phyloP scores from a whole-genome alignment of 2,329 filamentous ascomycete species.

The Calonectria fujianensis region DNA sequence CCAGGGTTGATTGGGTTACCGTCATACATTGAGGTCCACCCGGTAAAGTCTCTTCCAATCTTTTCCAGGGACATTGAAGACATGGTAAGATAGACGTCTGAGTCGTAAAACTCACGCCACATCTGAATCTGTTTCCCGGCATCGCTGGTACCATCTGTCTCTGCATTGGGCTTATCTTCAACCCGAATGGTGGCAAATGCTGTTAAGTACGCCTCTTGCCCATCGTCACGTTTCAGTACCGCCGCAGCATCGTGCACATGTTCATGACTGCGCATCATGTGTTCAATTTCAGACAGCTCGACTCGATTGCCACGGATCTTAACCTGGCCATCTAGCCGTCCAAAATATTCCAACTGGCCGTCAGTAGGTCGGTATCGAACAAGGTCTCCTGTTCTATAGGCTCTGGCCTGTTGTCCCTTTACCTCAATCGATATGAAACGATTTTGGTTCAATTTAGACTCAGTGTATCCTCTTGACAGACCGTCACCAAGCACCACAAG shows the following conservation, averaged over 20 bases:
- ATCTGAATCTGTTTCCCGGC: no score
- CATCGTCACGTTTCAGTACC: no score
- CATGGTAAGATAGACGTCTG: not conserved
- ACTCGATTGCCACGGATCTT: constrained; percentile 75
- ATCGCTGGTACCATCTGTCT: no score
- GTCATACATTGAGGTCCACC: constrained; percentile 59
- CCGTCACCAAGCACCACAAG: not conserved
- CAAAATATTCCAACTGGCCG: constrained; percentile 61
- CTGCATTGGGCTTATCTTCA: no score
- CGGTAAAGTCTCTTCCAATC: constrained; percentile 28
- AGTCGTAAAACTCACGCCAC: not conserved
- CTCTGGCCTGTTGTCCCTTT: not conserved
- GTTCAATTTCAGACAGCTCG: constrained; percentile 63
- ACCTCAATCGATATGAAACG: not conserved
- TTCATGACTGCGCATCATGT: not conserved
- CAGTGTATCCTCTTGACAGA: not conserved
- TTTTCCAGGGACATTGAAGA: not conserved
- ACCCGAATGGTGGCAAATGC: no score
- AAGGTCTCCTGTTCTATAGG: not conserved
- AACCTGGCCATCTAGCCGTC: constrained; percentile 74
- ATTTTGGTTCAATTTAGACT: not conserved
- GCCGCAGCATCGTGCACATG: not conserved
- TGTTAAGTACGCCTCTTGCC: no score
- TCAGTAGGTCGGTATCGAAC: constrained; percentile 44
- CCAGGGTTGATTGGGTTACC: constrained; percentile 49